A percentile compares a stretch with the other conserved stretches of the same genome.
phyloP scores from a whole-genome alignment of 495 filamentous ascomycete genomes.

The Neurospora sp. region DNA sequence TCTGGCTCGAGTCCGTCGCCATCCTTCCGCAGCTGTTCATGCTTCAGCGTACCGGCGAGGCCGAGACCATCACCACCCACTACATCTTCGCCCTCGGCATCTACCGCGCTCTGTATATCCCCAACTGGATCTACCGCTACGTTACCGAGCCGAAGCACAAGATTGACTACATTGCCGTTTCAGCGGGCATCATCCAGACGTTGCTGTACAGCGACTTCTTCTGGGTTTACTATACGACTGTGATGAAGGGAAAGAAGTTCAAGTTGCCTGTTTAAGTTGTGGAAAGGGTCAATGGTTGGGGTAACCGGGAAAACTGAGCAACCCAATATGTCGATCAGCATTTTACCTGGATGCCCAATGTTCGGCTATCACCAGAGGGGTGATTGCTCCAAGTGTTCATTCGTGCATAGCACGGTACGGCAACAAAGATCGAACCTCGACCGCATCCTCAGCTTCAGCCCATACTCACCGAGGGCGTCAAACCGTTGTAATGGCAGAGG shows the following conservation, averaged over 20 bases:
- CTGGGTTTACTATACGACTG: slow-evolving; percentile 97
- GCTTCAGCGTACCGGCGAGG: slow-evolving; percentile 93
- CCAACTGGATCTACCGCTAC: slow-evolving; percentile 94
- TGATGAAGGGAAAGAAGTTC: slow-evolving; percentile 82
- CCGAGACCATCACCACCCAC: slow-evolving; percentile 95
- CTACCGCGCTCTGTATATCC: slow-evolving; percentile 92
- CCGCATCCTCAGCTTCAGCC: not conserved
- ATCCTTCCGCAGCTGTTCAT: slow-evolving; percentile 97
- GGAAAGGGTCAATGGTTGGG: not conserved
- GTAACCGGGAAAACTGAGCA: not conserved
- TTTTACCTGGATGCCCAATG: not conserved
- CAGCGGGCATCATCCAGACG: slow-evolving; percentile 87
- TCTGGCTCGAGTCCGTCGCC: slow-evolving; percentile 93
- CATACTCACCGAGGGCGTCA: not conserved
- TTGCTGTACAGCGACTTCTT: slow-evolving; percentile 97
- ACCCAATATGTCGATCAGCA: not conserved
- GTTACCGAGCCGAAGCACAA: slow-evolving; percentile 52
- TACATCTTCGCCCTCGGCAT: slow-evolving; percentile 92
- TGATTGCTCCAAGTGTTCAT: not conserved
- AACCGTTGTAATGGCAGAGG: not conserved
- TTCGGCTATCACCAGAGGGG: not conserved
- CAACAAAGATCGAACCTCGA: not conserved
- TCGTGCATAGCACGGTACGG: not conserved
- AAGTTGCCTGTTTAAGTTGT: slow-evolving; percentile 62
- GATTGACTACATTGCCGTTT: slow-evolving; percentile 71